These are phyloP conservation scores for Gnomoniopsis sp. DNA, from an alignment of 2,329 filamentous ascomycete species.

Conservation along the genomic window DNA sequence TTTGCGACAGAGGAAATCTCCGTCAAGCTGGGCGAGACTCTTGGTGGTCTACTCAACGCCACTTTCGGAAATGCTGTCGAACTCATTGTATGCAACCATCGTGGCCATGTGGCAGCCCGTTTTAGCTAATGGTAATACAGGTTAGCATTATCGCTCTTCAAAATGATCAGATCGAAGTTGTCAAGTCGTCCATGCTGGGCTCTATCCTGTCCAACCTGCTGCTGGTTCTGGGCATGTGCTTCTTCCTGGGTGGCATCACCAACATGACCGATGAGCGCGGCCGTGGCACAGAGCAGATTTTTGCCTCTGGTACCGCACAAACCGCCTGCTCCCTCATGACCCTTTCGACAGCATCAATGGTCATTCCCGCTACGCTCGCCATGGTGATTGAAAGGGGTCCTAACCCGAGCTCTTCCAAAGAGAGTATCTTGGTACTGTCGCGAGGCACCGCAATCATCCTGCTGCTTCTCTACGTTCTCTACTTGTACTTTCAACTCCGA, in stretches of 20 bases:
- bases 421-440: constrained; percentile 67
- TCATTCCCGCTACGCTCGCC: constrained; percentile 64
- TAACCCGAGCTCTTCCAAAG: constrained; percentile 34
- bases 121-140: constrained; percentile 37
- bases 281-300: constrained; percentile 62
- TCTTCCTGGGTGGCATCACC: constrained; percentile 69
- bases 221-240: constrained; percentile 79
- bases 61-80: constrained; percentile 81
- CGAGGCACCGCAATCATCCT: constrained; percentile 75
- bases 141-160: constrained; percentile 88
- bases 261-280: constrained; percentile 57
- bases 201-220: constrained; percentile 94
- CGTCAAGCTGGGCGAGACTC: constrained; percentile 66
- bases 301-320: constrained; percentile 73
- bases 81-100: constrained; percentile 57
- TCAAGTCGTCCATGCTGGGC: constrained; percentile 97
- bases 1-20: constrained; percentile 78
- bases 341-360: constrained; percentile 71
- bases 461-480: constrained; percentile 70
- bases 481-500: constrained; percentile 73
- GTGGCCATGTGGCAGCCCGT: constrained; percentile 11
- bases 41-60: constrained; percentile 72
- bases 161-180: constrained; percentile 85
- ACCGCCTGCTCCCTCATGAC: constrained; percentile 75
- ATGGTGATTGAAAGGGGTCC: constrained; percentile 24